Conservation (phyloP, 805 yeast genomes). For the Cyberlindnera japonica region DNA sequence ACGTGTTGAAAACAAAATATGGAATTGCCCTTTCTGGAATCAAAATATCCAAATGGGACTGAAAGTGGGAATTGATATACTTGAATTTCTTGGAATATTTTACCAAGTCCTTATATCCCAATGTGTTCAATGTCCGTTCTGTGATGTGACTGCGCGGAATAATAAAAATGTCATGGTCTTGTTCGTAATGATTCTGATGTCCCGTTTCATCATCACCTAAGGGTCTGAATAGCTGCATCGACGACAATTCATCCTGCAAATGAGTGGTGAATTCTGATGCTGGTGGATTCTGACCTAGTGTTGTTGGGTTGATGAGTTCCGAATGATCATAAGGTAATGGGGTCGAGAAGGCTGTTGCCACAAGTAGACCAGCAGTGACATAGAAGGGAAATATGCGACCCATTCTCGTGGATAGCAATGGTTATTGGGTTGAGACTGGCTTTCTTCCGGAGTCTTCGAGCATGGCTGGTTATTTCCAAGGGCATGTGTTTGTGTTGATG, state of each 20-base stretch:
- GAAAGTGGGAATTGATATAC: conserved; percentile 15
- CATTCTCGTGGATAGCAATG: background rate
- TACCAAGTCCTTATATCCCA: conserved; percentile 28
- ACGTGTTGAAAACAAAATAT: conserved; percentile 38
- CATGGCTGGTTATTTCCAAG: too few species aligned
- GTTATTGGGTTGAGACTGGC: too few species aligned
- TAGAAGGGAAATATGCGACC: background rate
- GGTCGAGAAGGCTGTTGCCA: background rate
- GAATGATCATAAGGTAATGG: conserved; percentile 1
- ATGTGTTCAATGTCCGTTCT: conserved; percentile 20
- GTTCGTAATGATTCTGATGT: conserved; percentile 1
- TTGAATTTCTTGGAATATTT: conserved; percentile 25
- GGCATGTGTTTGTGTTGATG: too few species aligned
- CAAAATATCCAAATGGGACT: conserved; percentile 18
- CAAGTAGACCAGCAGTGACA: background rate
- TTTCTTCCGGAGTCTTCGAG: too few species aligned
- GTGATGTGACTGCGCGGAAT: conserved; percentile 29
- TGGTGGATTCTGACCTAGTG: background rate
- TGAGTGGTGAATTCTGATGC: conserved; percentile 7
- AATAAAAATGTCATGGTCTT: conserved; percentile 24
- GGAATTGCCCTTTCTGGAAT: conserved; percentile 35
- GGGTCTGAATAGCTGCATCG: conserved; percentile 3
- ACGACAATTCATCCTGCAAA: conserved; percentile 10
- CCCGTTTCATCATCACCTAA: background rate
- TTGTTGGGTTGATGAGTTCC: conserved; percentile 2